Conservation (phyloP, 2,329 filamentous ascomycete species). For the Bipolaris oryzae region DNA sequence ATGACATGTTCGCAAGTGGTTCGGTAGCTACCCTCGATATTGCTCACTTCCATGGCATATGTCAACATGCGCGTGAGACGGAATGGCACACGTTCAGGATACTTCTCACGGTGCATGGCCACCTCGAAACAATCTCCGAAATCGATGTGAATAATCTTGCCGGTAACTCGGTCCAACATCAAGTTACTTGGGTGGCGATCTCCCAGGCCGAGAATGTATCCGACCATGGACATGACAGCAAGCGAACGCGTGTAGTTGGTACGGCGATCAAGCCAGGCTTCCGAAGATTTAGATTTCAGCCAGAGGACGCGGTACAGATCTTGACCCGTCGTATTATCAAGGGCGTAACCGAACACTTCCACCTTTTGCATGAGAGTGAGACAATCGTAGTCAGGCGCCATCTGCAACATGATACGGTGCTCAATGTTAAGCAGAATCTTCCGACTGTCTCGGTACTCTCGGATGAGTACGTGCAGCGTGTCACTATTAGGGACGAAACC, state of each 20-base stretch:
- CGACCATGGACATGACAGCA: conserved; percentile 99
- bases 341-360: conserved; percentile 97
- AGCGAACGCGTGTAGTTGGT: conserved; percentile 99
- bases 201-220: conserved; percentile 95
- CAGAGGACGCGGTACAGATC: conserved; percentile 97
- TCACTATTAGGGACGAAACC: conserved; percentile 98
- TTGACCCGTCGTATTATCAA: conserved; percentile 98
- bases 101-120: conserved; percentile 99
- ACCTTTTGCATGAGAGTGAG: conserved; percentile 99
- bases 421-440: conserved; percentile 99
- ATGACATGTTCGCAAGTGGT: conserved; percentile 99
- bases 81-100: conserved; percentile 97
- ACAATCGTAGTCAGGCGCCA: conserved; percentile 99
- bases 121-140: conserved; percentile 99
- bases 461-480: conserved; percentile 93
- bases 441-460: conserved; percentile 94
- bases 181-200: conserved; percentile 97
- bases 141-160: conserved; percentile 98
- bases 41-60: conserved; percentile 99
- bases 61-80: conserved; percentile 97
- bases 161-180: conserved; percentile 94
- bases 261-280: conserved; percentile 94
- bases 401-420: conserved; percentile 99
- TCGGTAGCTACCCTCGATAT: conserved; percentile 97
- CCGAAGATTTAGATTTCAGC: conserved; percentile 98